phyloP scores from a whole-genome alignment of 1,284 basidiomycete genomes.

The Boletus sp. region DNA sequence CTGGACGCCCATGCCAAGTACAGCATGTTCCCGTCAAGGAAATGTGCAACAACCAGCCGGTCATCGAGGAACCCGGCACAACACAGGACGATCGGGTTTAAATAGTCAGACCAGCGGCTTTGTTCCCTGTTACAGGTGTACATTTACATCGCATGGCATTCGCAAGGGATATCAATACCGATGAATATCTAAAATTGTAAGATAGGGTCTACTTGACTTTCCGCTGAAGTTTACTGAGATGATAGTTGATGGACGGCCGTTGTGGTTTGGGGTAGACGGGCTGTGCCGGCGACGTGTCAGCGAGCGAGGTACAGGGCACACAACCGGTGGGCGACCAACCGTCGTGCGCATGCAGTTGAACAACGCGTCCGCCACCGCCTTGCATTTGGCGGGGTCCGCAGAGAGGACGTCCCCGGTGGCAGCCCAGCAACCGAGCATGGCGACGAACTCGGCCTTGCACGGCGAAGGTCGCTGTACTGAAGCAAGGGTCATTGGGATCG shows the following conservation, averaged over 20 bases:
- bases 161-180: slow-evolving; percentile 14
- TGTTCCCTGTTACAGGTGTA: slow-evolving; percentile 12
- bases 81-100: slow-evolving; percentile 1
- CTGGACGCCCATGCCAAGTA: no score
- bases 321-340: slow-evolving; percentile 46
- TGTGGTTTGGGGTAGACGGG: slow-evolving; percentile 61
- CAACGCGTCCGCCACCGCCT: slow-evolving; percentile 60
- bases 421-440: slow-evolving; percentile 93
- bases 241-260: slow-evolving; percentile 79
- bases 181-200: slow-evolving; percentile 21
- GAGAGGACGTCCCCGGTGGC: slow-evolving; percentile 70
- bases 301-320: slow-evolving; percentile 1
- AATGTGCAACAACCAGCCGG: no score
- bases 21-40: no score
- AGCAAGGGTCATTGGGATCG: not conserved
- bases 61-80: no score
- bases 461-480: slow-evolving; percentile 25
- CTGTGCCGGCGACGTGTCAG: slow-evolving; percentile 32
- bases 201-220: slow-evolving; percentile 52
- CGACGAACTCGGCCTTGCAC: slow-evolving; percentile 59
- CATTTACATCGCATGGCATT: slow-evolving; percentile 20
- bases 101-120: not conserved
- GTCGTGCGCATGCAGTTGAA: slow-evolving; percentile 86
- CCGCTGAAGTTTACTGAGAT: slow-evolving; percentile 73
- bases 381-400: slow-evolving; percentile 49